Evolutionary conservation across 495 filamentous ascomycete species (phyloP).

Genomic region (Polyplosphaeria fusca): DNA sequence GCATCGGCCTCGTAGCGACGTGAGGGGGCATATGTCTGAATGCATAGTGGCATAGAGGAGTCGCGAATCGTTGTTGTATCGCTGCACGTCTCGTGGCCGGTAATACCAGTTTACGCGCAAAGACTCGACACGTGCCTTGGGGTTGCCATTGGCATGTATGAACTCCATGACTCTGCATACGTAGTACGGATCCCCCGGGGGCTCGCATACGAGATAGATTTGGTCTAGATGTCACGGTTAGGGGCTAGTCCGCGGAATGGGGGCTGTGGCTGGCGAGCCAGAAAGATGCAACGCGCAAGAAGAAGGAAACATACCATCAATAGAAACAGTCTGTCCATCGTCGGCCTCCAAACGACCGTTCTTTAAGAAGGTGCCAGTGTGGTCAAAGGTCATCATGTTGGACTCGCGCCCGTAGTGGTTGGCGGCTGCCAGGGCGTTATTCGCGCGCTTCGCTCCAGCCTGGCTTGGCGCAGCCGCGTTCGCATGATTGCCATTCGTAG

Average conservation of each 20-base stretch:
- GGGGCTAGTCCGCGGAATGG: neutral
- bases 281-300: neutral
- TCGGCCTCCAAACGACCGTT: conserved; percentile 82
- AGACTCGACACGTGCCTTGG: conserved; percentile 70
- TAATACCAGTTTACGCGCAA: conserved; percentile 98
- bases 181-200: conserved; percentile 97
- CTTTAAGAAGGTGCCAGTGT: conserved; percentile 61
- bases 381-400: conserved; percentile 87
- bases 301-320: conserved; percentile 72
- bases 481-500: conserved; percentile 32
- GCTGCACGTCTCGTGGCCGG: conserved; percentile 89
- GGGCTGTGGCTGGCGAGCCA: conserved; percentile 2
- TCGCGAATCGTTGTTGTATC: conserved; percentile 83
- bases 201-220: conserved; percentile 95
- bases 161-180: conserved; percentile 98
- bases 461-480: conserved; percentile 28
- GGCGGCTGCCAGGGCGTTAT: conserved; percentile 16
- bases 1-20: conserved; percentile 89
- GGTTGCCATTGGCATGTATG: conserved; percentile 68
- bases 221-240: conserved; percentile 63
- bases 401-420: conserved; percentile 43
- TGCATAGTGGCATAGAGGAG: conserved; percentile 96
- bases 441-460: conserved; percentile 22
- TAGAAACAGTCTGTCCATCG: conserved; percentile 75
- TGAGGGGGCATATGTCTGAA: conserved; percentile 90